Evolutionary conservation across 306 rosid species (phyloP).

Genomic region (Pyrus betulifolia): DNA sequence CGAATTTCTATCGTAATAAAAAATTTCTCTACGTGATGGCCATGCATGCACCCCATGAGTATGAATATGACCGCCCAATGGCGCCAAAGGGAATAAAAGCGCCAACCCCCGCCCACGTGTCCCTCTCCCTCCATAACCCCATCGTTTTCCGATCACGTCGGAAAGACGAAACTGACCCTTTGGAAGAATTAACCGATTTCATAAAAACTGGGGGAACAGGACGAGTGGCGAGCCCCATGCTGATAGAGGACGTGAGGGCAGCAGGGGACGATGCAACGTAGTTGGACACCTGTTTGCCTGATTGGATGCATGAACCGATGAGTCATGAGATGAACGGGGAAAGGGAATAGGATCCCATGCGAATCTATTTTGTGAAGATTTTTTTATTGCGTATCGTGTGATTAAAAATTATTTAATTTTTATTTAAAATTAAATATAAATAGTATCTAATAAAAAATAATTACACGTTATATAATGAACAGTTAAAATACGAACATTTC

Average conservation of each 20-base stretch:
- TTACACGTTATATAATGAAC: fast-evolving
- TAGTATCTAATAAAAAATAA: fast-evolving
- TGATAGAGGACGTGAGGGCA: background rate
- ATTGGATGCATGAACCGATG: background rate
- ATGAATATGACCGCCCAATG: background rate
- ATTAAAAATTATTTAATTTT: fast-evolving
- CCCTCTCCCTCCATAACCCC: background rate
- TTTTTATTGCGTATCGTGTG: fast-evolving
- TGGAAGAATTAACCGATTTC: background rate
- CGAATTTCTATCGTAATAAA: no score
- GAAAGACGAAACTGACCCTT: background rate
- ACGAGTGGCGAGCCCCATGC: background rate
- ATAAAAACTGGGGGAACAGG: background rate
- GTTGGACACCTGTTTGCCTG: background rate
- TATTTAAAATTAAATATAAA: no score
- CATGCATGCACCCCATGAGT: background rate
- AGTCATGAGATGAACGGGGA: conserved; percentile 25
- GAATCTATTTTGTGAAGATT: no score
- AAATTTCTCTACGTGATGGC: background rate
- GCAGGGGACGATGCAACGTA: background rate
- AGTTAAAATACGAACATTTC: fast-evolving
- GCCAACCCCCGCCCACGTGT: background rate
- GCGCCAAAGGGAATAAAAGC: background rate
- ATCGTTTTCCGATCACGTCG: background rate
- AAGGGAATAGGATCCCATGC: background rate